Evolutionary conservation across 2,329 filamentous ascomycete genomes (phyloP).

Genomic region (Zymoseptoria passerinii): DNA sequence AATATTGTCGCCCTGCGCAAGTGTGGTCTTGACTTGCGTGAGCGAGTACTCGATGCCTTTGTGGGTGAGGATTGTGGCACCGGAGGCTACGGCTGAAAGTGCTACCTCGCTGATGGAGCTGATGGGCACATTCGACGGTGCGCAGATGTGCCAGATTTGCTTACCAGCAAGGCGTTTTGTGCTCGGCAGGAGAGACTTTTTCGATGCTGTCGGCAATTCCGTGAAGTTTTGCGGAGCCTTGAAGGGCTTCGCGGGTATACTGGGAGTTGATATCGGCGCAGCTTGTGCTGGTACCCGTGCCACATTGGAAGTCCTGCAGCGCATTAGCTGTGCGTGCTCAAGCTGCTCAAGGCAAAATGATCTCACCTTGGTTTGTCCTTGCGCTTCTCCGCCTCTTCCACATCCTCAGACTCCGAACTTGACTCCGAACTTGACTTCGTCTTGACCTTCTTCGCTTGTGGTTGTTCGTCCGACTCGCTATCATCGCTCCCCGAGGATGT

Average conservation of each 20-base stretch:
- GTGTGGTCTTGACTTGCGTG: slow-evolving; percentile 6
- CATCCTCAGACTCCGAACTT: slow-evolving; percentile 3
- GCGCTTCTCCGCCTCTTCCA: background rate
- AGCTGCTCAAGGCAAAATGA: background rate
- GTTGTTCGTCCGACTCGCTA: slow-evolving; percentile 3
- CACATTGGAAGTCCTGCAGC: background rate
- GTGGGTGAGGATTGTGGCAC: slow-evolving; percentile 52
- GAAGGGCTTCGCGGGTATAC: slow-evolving; percentile 19
- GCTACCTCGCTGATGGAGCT: slow-evolving; percentile 57
- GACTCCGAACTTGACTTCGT: slow-evolving; percentile 2
- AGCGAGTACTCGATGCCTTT: slow-evolving; percentile 52
- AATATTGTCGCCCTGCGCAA: slow-evolving; percentile 14
- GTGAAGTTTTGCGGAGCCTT: slow-evolving; percentile 39
- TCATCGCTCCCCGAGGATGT: slow-evolving; percentile 7
- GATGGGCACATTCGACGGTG: slow-evolving; percentile 61
- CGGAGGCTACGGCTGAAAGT: slow-evolving; percentile 49
- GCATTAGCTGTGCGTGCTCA: background rate
- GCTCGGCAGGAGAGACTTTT: slow-evolving; percentile 43
- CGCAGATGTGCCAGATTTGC: slow-evolving; percentile 74
- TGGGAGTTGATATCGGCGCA: slow-evolving; percentile 3
- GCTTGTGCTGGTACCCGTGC: background rate
- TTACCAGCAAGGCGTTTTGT: slow-evolving; percentile 53
- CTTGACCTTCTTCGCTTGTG: slow-evolving; percentile 11
- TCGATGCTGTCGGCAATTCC: slow-evolving; percentile 37
- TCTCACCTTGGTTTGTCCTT: slow-evolving; percentile 5